Evolutionary conservation across 2,329 filamentous ascomycete genomes (phyloP).

Genomic region (Aspergillus texensis): DNA sequence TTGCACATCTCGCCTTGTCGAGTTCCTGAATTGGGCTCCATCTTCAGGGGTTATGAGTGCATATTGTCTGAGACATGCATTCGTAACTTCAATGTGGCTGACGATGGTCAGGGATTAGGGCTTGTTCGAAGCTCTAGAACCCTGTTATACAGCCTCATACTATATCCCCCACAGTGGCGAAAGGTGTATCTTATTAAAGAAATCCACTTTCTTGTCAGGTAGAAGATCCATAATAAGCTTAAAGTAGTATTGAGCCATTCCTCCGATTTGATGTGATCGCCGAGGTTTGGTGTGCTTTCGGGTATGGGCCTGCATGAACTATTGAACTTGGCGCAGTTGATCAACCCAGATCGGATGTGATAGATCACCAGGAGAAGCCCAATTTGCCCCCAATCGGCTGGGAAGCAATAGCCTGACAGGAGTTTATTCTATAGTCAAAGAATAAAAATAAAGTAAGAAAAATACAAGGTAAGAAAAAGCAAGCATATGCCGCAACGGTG

Average conservation of each 20-base stretch:
- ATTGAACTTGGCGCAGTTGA: slow-evolving; percentile 16
- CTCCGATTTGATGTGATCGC: not conserved
- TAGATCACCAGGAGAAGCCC: not conserved
- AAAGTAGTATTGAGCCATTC: not conserved
- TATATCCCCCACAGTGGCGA: not conserved
- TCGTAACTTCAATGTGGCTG: slow-evolving; percentile 13
- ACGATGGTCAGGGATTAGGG: slow-evolving; percentile 3
- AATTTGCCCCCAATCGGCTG: not conserved
- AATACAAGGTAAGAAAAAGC: not conserved
- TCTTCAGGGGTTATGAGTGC: not conserved
- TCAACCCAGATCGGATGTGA: slow-evolving; percentile 7
- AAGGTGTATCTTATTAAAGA: not conserved
- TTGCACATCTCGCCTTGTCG: not conserved
- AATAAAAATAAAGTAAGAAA: not conserved
- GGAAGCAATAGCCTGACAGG: not conserved
- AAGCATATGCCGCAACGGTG: not conserved
- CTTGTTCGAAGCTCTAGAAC: not conserved
- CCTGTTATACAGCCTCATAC: not conserved
- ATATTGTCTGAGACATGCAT: not conserved
- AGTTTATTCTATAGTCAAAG: not conserved
- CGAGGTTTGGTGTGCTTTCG: not conserved
- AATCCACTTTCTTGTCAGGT: not conserved
- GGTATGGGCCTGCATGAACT: slow-evolving; percentile 7
- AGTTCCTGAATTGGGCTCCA: not conserved
- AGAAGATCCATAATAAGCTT: not conserved